phyloP scores from a whole-genome alignment of 2,329 filamentous ascomycete genomes.

The Scytalidium lignicola region DNA sequence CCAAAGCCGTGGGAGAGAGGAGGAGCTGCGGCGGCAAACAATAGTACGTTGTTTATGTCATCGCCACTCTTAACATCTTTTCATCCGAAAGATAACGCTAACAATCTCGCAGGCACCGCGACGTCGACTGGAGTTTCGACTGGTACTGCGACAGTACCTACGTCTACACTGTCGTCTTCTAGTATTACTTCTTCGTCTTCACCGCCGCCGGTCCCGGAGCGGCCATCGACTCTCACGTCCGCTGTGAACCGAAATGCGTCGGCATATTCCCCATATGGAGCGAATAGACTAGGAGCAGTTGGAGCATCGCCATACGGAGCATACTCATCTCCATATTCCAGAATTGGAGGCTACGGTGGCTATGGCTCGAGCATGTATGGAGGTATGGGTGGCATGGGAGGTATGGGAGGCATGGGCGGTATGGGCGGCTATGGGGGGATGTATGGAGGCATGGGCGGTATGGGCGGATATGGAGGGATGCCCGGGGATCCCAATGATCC shows the following conservation, averaged over 20 bases:
- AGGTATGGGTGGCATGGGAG: slow-evolving; percentile 42
- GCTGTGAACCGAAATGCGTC: slow-evolving; percentile 85
- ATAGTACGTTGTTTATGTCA: slow-evolving; percentile 23
- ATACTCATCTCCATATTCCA: slow-evolving; percentile 35
- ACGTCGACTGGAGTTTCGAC: slow-evolving; percentile 31
- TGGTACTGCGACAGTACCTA: slow-evolving; percentile 33
- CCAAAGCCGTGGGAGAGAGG: slow-evolving; percentile 96
- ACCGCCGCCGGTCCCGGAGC: slow-evolving; percentile 69
- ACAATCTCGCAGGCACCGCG: slow-evolving; percentile 28
- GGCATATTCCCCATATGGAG: slow-evolving; percentile 65
- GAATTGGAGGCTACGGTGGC: slow-evolving; percentile 30
- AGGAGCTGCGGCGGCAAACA: slow-evolving; percentile 45
- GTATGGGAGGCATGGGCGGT: slow-evolving; percentile 39
- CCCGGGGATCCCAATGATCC: slow-evolving; percentile 72
- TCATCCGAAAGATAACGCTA: slow-evolving; percentile 1
- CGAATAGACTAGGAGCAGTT: slow-evolving; percentile 50
- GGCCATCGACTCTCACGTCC: slow-evolving; percentile 71
- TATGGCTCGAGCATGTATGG: slow-evolving; percentile 38
- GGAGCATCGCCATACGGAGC: slow-evolving; percentile 29
- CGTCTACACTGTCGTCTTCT: slow-evolving; percentile 37
- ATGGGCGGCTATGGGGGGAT: slow-evolving; percentile 40
- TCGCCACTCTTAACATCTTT: neutral
- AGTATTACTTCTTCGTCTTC: slow-evolving; percentile 32
- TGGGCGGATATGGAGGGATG: slow-evolving; percentile 28
- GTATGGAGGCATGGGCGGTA: slow-evolving; percentile 39